Evolutionary conservation across 2,329 filamentous ascomycete species (phyloP), one percentile per base, ranked within the genome.

Genomic region (Aspergillus tubingensis): DNA sequence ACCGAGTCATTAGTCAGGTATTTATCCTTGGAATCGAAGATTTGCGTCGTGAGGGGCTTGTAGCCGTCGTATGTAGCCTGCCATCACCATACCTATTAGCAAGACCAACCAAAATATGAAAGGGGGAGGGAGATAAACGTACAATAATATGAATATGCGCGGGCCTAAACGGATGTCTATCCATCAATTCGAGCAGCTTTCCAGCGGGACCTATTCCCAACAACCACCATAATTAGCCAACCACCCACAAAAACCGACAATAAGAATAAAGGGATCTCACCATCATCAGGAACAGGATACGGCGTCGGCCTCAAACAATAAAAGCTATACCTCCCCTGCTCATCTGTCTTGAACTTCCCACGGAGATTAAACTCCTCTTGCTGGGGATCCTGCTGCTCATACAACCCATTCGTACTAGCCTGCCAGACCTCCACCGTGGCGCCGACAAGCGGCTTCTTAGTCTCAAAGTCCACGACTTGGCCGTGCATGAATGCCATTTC

Each of bases 341-440:
- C 78, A 62, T 89, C 87, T 1, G 90, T 91, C 54, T 79, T 82
- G 71, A 92, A 91, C 49, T 86, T 86, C 5, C 91, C 91, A 3
- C 90, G 84, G 21, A 93, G 81, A 72, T 93, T 93, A 76, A 87
- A 86, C 59, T 92, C 89, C 6, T 83, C 80, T 77, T 92, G 89
- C 1, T 84, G 77, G 0, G 83, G 79, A 65, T 92, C 90, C 75
- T 92, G 90, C 76, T 92, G 89, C 77, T 92, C 89, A 65, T 89
- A 88, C 53, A 82, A 59, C 81, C 84, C 84, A 69, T 94, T 93
- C 32, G 91, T 89, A 0, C 86, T 89, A 0, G 90, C 89, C 71
- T 93, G 88, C 91, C 91, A 95, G 55, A 93, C 83, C 70, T 94
- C 91, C 38, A 95, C 82, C 21, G 85, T 81, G 1, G 89, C 89